A percentile compares a stretch with the other conserved stretches of the same genome.
Conservation (phyloP, 225 moss, liverwort and hornwort species). For the Takakia lepidozioides region DNA sequence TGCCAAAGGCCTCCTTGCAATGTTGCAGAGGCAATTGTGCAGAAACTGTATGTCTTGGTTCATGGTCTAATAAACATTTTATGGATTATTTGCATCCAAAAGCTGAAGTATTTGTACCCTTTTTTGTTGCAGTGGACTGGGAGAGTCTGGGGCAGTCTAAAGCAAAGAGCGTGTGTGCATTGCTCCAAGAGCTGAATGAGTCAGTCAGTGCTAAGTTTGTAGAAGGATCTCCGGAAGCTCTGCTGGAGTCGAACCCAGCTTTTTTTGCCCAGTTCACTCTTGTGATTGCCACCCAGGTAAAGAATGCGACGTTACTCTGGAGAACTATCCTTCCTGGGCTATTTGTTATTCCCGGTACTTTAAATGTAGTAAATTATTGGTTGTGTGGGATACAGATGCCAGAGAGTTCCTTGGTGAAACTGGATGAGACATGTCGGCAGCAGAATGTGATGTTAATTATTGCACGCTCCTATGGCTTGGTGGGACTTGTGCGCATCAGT, state of each 20-base stretch:
- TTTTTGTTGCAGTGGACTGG: slow-evolving; percentile 61
- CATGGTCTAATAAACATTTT: no score
- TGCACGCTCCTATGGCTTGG: slow-evolving; percentile 93
- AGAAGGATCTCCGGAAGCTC: slow-evolving; percentile 70
- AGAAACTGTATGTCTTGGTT: no score
- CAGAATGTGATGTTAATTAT: slow-evolving; percentile 79
- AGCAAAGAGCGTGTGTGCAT: slow-evolving; percentile 75
- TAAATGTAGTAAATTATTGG: no score
- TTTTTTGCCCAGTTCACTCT: slow-evolving; percentile 91
- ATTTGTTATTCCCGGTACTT: no score
- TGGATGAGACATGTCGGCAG: slow-evolving; percentile 94
- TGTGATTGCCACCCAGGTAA: slow-evolving; percentile 98
- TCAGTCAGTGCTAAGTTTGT: slow-evolving; percentile 80
- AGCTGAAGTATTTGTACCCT: no score
- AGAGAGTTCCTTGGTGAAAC: slow-evolving; percentile 73
- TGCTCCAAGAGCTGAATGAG: slow-evolving; percentile 91
- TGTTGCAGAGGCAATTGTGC: no score
- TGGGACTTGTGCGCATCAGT: slow-evolving; percentile 92
- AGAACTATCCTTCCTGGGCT: no score
- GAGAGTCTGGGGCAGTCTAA: slow-evolving; percentile 79
- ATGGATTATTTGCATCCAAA: no score
- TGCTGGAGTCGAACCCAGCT: slow-evolving; percentile 74
- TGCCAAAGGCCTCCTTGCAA: no score
- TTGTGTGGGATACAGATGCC: slow-evolving; percentile 53
- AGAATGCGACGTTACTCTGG: no score